Evolutionary conservation across 495 filamentous ascomycete genomes (phyloP), one percentile per base, ranked within the genome.

Genomic region (Penicillium malachiteum): DNA sequence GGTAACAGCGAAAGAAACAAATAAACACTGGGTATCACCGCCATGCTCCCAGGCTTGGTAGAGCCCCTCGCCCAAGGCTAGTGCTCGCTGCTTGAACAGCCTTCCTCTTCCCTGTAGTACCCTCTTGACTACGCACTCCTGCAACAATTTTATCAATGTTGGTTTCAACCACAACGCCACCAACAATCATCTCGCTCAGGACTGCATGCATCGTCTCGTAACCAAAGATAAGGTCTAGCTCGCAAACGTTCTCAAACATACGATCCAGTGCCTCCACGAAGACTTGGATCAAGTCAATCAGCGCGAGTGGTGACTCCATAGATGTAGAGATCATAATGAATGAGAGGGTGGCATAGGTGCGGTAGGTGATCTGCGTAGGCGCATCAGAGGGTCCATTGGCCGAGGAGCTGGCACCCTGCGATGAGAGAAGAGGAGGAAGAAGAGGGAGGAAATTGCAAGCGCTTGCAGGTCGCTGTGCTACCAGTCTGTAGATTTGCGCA

Each of bases 321-420:
- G 91, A 90, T n/a, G 95, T 97, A 33, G 86, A 91, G 65, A 98
- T 98, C 65, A 98, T 78, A 73, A 98, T 98, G 77, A 98, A 98
- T 69, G 95, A 97, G 30, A 98, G 87, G 0, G 94, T 98, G 5
- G 94, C 94, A 63, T 97, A 98, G 82, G 96, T 89, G 9, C 94
- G 92, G 82, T 98, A 98, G 18, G 95, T 97, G 16, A 98, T 87
- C 56, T 96, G 88, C n/a, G 89, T 90, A 17, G 95, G 95, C 7
- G 90, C 85, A 70, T 97, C 94, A 64, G 87, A 90, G 67, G 90
- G 84, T 5, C 79, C 84, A 65, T 78, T 77, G 56, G 71, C 64
- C 50, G 65, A 63, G 50, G 87, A 80, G 31, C 85, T 79, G 58
- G 88, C 84, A 57, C 81, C 81, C 51, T 78, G 79, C 9, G 84